phyloP scores from a whole-genome alignment of 2,329 filamentous ascomycete genomes.

The Lomentospora prolificans region DNA sequence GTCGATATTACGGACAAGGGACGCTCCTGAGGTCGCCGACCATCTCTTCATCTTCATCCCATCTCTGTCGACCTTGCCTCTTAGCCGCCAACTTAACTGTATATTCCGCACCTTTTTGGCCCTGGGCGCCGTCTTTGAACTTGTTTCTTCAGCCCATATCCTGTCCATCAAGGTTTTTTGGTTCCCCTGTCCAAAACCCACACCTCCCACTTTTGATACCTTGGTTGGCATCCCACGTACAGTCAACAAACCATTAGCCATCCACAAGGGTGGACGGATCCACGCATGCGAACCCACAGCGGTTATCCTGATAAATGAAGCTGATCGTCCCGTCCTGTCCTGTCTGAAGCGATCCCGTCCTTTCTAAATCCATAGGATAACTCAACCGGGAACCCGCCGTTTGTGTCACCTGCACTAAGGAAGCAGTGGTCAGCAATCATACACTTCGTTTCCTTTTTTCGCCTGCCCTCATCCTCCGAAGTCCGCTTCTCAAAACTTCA shows the following conservation, averaged over 20 bases:
- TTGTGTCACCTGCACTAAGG: neutral
- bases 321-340: neutral
- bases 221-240: neutral
- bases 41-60: neutral
- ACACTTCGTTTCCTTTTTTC: neutral
- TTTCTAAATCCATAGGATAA: neutral
- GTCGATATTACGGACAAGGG: neutral
- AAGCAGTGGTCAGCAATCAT: too few species aligned
- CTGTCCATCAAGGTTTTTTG: neutral
- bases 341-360: neutral
- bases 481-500: neutral
- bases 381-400: neutral
- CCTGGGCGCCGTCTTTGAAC: neutral
- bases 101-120: neutral
- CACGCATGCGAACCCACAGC: neutral
- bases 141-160: neutral
- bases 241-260: neutral
- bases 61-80: neutral
- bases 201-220: neutral
- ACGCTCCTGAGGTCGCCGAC: neutral
- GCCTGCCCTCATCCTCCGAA: neutral
- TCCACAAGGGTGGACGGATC: neutral
- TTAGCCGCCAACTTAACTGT: neutral
- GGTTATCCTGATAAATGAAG: conserved; percentile 1
- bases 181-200: neutral